phyloP scores from a whole-genome alignment of 108 stramenopile genomes.

The Pseudonitzschia multistriata region DNA sequence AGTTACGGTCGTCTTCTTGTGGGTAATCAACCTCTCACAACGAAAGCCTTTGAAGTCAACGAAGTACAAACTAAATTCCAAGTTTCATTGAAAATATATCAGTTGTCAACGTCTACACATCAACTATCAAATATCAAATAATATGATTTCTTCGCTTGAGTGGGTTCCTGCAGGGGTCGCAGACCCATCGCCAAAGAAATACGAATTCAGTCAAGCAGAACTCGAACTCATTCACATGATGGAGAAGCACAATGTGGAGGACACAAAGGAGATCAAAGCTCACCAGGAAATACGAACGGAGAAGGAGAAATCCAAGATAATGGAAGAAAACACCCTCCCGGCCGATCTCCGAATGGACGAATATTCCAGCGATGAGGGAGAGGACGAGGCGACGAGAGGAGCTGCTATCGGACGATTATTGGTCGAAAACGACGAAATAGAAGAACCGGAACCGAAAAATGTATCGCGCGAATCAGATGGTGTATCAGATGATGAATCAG shows the following conservation, averaged over 20 bases:
- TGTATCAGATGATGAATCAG: not conserved
- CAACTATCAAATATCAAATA: too few species aligned
- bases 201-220: constrained; percentile 76
- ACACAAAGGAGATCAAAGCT: not conserved
- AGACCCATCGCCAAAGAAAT: constrained; percentile 75
- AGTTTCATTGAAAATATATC: too few species aligned
- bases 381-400: constrained; percentile 49
- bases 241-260: constrained; percentile 30
- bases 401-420: constrained; percentile 67
- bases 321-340: constrained; percentile 58
- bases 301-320: constrained; percentile 29
- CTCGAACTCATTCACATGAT: constrained; percentile 61
- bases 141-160: constrained; percentile 75
- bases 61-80: too few species aligned
- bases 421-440: constrained; percentile 68
- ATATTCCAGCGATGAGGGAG: constrained; percentile 88
- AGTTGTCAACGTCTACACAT: too few species aligned
- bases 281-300: constrained; percentile 15
- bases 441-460: constrained; percentile 24
- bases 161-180: constrained; percentile 86
- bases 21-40: too few species aligned
- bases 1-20: too few species aligned
- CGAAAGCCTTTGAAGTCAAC: too few species aligned
- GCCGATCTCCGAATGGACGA: constrained; percentile 91
- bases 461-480: not conserved